Percentiles rank a stretch among this genome's conserved stretches.
These are phyloP conservation scores for Tolypocladium endophyticum DNA, from an alignment of 2,329 filamentous ascomycete species.

Conservation along the genomic window DNA sequence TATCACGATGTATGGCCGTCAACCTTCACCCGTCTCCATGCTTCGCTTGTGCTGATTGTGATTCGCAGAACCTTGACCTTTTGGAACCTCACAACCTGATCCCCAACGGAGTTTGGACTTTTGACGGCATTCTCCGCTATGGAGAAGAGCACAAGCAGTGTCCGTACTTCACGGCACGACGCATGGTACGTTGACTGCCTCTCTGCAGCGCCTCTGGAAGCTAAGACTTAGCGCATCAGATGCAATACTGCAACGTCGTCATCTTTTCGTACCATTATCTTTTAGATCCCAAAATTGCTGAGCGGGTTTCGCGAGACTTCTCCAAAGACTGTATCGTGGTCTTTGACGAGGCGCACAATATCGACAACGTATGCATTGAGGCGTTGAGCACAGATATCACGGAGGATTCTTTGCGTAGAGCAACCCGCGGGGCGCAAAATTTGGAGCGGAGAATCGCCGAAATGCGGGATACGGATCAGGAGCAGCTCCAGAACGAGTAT, in stretches of 20 bases:
- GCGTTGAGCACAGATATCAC: conserved; percentile 94
- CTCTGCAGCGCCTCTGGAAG: background rate
- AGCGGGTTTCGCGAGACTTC: conserved; percentile 86
- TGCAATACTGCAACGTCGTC: conserved; percentile 98
- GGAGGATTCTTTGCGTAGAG: conserved; percentile 85
- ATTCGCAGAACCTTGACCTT: conserved; percentile 69
- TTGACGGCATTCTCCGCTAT: conserved; percentile 80
- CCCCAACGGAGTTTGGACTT: conserved; percentile 89
- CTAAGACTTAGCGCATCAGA: conserved; percentile 36
- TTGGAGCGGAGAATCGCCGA: conserved; percentile 84
- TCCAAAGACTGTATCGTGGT: conserved; percentile 98
- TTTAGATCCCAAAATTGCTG: conserved; percentile 94
- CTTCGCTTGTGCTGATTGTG: conserved; percentile 7
- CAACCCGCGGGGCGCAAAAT: conserved; percentile 81
- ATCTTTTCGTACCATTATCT: conserved; percentile 99
- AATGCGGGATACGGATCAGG: conserved; percentile 91
- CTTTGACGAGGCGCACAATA: conserved; percentile 98
- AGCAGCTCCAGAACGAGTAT: conserved; percentile 92
- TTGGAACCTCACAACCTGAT: conserved; percentile 92
- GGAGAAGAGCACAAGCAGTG: conserved; percentile 95
- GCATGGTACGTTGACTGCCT: conserved; percentile 55
- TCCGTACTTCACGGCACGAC: conserved; percentile 88
- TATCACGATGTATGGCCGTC: conserved; percentile 69
- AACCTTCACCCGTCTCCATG: background rate
- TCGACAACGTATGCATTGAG: conserved; percentile 98